Base-by-base conservation (phyloP, 2,329 filamentous ascomycete genomes). In the Raffaelea arxii region DNA sequence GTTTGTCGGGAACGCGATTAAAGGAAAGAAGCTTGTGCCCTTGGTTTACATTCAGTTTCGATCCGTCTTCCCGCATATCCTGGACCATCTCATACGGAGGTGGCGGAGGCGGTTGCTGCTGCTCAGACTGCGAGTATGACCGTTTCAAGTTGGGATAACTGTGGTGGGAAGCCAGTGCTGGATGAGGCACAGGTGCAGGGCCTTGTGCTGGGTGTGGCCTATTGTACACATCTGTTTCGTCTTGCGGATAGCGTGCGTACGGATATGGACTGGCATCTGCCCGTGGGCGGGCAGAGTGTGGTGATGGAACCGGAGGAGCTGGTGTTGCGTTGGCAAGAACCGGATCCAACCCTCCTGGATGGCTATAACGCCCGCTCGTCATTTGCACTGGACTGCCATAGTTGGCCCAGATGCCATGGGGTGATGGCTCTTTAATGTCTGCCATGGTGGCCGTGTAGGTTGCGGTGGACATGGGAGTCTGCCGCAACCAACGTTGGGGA, bases 401-500 rank as follows among this genome's bases (percentile, higher is more conserved):
- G 65, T 68, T 75, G 56, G 74, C 67, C 76, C 76, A 80, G 56
- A 80, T 63, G 62, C 68, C 71, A 56, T 70, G 67, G 63, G 78
- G 75, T 60, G 70, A 64, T 58, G 74, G 65, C 64, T 80, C 76
- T 70, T 78, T 78, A 67, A 80, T 62, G 62, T 79, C 76, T 72
- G 76, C 74, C 76, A 80, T 79, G 61, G 70, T 75, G 60, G 72
- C 71, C 67, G 75, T 72, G 63, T 78, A 77, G 55, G 74, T 75
- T 63, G 74, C 73, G 67, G 74, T 75, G 69, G 75, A 77, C 74
- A 78, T 78, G 71, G 65, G 72, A 68, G 60, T 72, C 74, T 76
- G 59, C 67, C 69, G 59, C 48, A 18, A 30, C 27, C 21, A 49
- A 47, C 38, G 37, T 9, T 30, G 25, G 9, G 14, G 35, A 43